A percentile compares a stretch with the other conserved stretches of the same genome.
Conservation (phyloP, 139 green algal species). For the Gonium pectorale region DNA sequence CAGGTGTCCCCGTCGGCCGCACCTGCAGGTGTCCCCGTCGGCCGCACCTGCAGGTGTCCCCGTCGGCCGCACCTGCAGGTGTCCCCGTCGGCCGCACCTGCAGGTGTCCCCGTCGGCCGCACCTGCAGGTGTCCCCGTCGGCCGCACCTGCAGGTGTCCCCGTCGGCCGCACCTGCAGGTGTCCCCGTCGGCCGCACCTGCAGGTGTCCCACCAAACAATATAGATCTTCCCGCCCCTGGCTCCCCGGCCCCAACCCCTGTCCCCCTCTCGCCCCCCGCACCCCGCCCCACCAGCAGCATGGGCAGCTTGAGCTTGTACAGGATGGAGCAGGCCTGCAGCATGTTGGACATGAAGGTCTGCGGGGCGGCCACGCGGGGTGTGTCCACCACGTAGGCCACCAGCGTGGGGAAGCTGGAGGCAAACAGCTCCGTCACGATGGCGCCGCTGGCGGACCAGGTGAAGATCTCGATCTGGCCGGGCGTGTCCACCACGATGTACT, state of each 20-base stretch:
- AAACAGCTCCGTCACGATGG: conserved; percentile 96
- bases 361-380: conserved; percentile 80
- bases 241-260: not conserved
- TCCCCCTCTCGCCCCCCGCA: not conserved
- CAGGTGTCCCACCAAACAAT: too few species aligned
- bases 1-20: too few species aligned
- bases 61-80: too few species aligned
- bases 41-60: too few species aligned
- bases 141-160: too few species aligned
- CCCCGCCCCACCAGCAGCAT: conserved; percentile 84
- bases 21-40: too few species aligned
- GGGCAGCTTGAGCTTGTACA: conserved; percentile 97
- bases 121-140: too few species aligned
- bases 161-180: too few species aligned
- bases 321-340: conserved; percentile 90
- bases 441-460: conserved; percentile 93
- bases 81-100: too few species aligned
- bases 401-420: conserved; percentile 91
- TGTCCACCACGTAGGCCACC: conserved; percentile 95
- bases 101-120: too few species aligned
- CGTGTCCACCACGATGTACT: conserved; percentile 95
- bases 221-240: too few species aligned
- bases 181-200: too few species aligned
- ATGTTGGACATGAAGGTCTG: conserved; percentile 99
- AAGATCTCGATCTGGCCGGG: conserved; percentile 98